Conservation (phyloP, 306 rosid genomes). For the Vigna angularis region DNA sequence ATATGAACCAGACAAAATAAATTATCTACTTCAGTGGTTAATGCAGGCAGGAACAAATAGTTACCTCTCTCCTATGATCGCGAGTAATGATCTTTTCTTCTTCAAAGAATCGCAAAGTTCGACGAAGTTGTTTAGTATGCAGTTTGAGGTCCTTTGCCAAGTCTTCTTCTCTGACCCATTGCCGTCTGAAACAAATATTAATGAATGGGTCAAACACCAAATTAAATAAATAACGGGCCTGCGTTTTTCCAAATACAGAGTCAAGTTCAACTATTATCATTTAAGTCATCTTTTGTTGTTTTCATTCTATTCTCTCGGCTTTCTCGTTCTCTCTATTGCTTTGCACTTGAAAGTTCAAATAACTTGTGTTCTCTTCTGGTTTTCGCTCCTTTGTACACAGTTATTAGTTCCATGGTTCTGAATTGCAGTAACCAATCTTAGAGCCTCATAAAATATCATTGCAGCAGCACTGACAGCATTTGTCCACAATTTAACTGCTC, state of each 20-base stretch:
- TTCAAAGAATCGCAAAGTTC: slow-evolving; percentile 83
- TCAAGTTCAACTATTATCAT: slow-evolving; percentile 3
- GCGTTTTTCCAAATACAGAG: slow-evolving; percentile 3
- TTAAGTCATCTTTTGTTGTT: background rate
- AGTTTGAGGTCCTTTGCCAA: slow-evolving; percentile 94
- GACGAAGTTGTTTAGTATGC: slow-evolving; percentile 91
- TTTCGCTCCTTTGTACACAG: background rate
- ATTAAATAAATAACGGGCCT: slow-evolving; percentile 21
- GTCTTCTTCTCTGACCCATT: slow-evolving; percentile 98
- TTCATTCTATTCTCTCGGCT: background rate
- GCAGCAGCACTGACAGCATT: background rate
- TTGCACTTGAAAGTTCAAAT: slow-evolving; percentile 24
- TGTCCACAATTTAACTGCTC: background rate
- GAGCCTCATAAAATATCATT: background rate
- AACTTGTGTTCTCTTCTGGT: background rate
- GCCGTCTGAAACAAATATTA: slow-evolving; percentile 60
- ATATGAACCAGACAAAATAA: slow-evolving; percentile 15
- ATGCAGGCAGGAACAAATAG: slow-evolving; percentile 31
- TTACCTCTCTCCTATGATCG: slow-evolving; percentile 93
- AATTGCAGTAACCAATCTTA: background rate
- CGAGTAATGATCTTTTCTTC: slow-evolving; percentile 93
- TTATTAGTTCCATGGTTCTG: background rate
- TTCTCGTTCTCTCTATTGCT: slow-evolving; percentile 7
- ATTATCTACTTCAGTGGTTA: background rate
- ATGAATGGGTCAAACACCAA: slow-evolving; percentile 18